phyloP scores from a whole-genome alignment of 1,284 basidiomycete genomes.

The Thecaphora frezii region DNA sequence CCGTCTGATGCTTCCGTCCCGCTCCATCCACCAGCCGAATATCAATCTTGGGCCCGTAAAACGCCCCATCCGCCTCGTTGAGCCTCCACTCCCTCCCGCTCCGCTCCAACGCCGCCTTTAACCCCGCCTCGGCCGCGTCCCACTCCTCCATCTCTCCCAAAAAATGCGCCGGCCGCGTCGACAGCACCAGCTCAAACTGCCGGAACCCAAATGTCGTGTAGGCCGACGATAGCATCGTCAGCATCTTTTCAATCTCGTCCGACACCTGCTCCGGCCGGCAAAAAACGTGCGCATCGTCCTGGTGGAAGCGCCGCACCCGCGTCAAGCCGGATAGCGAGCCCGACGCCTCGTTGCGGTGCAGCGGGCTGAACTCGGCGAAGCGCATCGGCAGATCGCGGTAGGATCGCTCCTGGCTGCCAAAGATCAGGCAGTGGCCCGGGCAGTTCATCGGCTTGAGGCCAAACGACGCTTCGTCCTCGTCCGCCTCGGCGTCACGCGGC shows the following conservation, averaged over 20 bases:
- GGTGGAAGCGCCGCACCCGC: constrained; percentile 52
- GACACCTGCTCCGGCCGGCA: constrained; percentile 48
- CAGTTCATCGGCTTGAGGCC: constrained; percentile 59
- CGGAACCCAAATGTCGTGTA: constrained; percentile 54
- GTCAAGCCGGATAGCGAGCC: constrained; percentile 53
- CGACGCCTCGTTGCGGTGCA: constrained; percentile 54
- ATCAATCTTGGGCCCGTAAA: constrained; percentile 59
- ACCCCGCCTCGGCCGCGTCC: constrained; percentile 45
- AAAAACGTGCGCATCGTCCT: constrained; percentile 58
- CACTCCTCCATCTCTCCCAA: constrained; percentile 47
- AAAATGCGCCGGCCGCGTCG: constrained; percentile 48
- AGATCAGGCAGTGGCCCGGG: constrained; percentile 55
- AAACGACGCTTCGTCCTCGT: constrained; percentile 28
- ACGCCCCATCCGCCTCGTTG: constrained; percentile 55
- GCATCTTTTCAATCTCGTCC: constrained; percentile 49
- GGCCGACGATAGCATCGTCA: constrained; percentile 53
- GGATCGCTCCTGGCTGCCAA: constrained; percentile 41
- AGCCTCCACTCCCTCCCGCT: constrained; percentile 40
- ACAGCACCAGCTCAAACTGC: constrained; percentile 53
- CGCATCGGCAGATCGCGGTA: constrained; percentile 55
- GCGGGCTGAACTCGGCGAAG: constrained; percentile 51
- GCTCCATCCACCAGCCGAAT: constrained; percentile 52
- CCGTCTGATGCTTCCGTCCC: constrained; percentile 53
- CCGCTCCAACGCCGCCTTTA: constrained; percentile 40
- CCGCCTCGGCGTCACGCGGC: neutral